These are phyloP conservation scores for Turnera subulata DNA, from an alignment of 345 rosid species.

Conservation along the genomic window DNA sequence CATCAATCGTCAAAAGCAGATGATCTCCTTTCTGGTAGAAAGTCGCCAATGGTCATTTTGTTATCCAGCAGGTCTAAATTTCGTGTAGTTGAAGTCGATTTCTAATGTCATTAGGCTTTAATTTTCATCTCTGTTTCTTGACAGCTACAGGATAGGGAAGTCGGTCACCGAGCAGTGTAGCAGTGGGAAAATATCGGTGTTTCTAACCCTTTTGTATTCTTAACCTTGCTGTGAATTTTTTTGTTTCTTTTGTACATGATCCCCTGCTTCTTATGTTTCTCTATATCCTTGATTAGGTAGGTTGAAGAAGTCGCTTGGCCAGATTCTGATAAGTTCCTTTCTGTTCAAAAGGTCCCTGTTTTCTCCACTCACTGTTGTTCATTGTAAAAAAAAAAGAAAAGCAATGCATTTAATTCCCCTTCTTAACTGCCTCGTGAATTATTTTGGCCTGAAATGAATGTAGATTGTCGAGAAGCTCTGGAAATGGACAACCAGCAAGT, in stretches of 20 bases:
- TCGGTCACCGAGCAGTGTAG: conserved; percentile 15
- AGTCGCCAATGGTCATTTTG: conserved; percentile 2
- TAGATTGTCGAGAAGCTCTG: conserved; percentile 21
- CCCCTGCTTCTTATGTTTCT: conserved; percentile 7
- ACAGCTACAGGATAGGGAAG: conserved; percentile 31
- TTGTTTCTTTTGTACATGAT: not conserved
- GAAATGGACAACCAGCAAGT: no score
- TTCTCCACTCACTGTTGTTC: not conserved
- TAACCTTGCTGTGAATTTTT: conserved; percentile 16
- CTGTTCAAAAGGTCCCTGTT: conserved; percentile 22
- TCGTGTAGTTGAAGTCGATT: conserved; percentile 1
- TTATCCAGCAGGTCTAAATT: not conserved
- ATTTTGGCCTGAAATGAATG: conserved; percentile 27
- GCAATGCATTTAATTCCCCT: not conserved
- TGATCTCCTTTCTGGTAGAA: conserved; percentile 13
- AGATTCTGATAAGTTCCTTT: conserved; percentile 27
- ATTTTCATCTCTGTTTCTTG: conserved; percentile 30
- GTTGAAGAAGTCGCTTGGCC: conserved; percentile 34
- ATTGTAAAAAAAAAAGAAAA: no score
- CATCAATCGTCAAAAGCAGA: not conserved
- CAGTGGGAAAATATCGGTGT: conserved; percentile 15
- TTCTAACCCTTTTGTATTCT: conserved; percentile 22
- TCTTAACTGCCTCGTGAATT: conserved; percentile 7
- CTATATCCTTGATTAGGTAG: conserved; percentile 30
- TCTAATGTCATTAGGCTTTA: conserved; percentile 12